These are phyloP conservation scores for Cryptococcus sp. DNA, from an alignment of 1,284 basidiomycete species.

Conservation along the genomic window DNA sequence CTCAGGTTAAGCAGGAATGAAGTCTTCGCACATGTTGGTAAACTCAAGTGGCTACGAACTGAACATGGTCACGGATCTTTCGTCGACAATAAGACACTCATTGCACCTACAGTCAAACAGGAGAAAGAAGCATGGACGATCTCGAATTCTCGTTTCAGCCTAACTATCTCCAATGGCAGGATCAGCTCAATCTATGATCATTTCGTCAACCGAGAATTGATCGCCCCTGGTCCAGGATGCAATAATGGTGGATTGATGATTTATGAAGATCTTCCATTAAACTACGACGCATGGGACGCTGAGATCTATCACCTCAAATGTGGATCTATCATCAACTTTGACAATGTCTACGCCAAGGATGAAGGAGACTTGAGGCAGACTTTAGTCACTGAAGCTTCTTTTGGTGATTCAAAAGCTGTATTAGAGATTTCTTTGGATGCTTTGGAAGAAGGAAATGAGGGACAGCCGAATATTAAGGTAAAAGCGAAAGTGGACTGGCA, in stretches of 20 bases:
- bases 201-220: slow-evolving; percentile 66
- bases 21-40: slow-evolving; percentile 8
- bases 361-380: slow-evolving; percentile 63
- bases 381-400: slow-evolving; percentile 59
- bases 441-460: slow-evolving; percentile 31
- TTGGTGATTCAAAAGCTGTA: slow-evolving; percentile 4
- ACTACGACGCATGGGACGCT: slow-evolving; percentile 59
- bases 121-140: slow-evolving; percentile 1
- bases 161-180: slow-evolving; percentile 71
- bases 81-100: not conserved
- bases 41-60: slow-evolving; percentile 3
- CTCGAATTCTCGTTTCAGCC: slow-evolving; percentile 4
- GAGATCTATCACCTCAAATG: slow-evolving; percentile 88
- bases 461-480: slow-evolving; percentile 59
- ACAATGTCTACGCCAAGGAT: slow-evolving; percentile 50
- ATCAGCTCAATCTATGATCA: slow-evolving; percentile 74
- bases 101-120: not conserved
- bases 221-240: slow-evolving; percentile 54
- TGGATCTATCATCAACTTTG: slow-evolving; percentile 63
- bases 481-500: slow-evolving; percentile 75
- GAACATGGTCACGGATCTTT: slow-evolving; percentile 4
- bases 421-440: slow-evolving; percentile 77
- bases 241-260: slow-evolving; percentile 74
- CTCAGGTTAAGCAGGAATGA: slow-evolving; percentile 13
- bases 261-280: slow-evolving; percentile 66